Base-by-base conservation (phyloP, 164 flowering plant species). In the Berberis thunbergii region DNA sequence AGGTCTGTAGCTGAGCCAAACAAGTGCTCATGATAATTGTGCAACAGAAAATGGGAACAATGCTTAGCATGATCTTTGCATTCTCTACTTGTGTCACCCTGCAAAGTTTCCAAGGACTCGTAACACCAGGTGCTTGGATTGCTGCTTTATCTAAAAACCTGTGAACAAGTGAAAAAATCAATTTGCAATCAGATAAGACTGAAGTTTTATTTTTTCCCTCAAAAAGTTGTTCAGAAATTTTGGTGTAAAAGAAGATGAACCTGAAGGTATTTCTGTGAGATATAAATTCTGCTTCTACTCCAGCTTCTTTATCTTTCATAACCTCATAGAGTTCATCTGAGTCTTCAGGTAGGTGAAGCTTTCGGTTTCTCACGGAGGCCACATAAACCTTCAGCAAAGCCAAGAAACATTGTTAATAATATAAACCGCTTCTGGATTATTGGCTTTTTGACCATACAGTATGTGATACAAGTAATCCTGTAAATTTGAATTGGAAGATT, bases 101-200 rank as follows among this genome's bases (percentile, higher is more conserved):
- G 68, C 83, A 79, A 6, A 77, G 82, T 60, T 70, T 79, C 83
- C 84, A 82, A 64, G 83, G 73, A 61, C 59, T 78, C 45, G 68
- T 67, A 39, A 52, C 11, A 9, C 69, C 45, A 57, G 79, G 12
- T 55, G 64, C 66, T 64, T 73, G 74, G 42, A 80, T 71, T 26
- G 87, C 84, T 62, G 87, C 87, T 64, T 74, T 77, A 74, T 83
- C 87, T 46, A 83, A 67, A 59, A 69, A 83, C 57, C 86, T 83
- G 73, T 45, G 42, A 7, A 65, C 42, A 26, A 52, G 8, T 49
- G 10, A 52, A 26, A 52, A 10, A 11, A 3, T 1, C 13, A 10
- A 49, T 49, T 49, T 49, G 11, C 6, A 49, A 49, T 49, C 52
- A 11, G 52, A 11, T 6, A 49, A 49, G 11, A 6, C 52, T 6